phyloP scores from a whole-genome alignment of 352 stramenopile genomes.

The Globisporangium orthogonon region DNA sequence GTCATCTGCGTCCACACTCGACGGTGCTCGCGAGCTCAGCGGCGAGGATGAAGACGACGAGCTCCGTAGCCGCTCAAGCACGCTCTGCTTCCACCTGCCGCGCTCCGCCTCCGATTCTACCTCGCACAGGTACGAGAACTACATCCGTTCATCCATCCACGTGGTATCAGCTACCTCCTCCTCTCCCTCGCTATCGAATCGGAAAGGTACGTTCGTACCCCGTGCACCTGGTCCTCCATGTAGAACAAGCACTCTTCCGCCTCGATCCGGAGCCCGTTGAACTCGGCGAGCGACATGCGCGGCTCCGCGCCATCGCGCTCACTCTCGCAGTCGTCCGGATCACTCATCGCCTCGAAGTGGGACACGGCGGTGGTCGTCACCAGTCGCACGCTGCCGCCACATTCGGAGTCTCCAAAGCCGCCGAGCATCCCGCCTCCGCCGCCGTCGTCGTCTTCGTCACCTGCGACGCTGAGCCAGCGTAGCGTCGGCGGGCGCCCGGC shows the following conservation, averaged over 20 bases:
- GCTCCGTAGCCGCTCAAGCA: background rate
- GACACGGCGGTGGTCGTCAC: slow-evolving; percentile 29
- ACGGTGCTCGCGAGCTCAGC: background rate
- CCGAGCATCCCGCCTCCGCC: slow-evolving; percentile 3
- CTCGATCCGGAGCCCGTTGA: slow-evolving; percentile 21
- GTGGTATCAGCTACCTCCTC: background rate
- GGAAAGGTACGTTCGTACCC: slow-evolving; percentile 3
- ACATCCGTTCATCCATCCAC: background rate
- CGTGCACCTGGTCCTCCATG: slow-evolving; percentile 28
- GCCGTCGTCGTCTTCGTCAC: slow-evolving; percentile 22
- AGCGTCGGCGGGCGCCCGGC: slow-evolving; percentile 13
- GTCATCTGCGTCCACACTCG: background rate
- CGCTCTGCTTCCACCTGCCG: slow-evolving; percentile 5
- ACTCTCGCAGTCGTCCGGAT: slow-evolving; percentile 10
- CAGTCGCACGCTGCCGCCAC: slow-evolving; percentile 1
- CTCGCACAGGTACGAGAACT: slow-evolving; percentile 16
- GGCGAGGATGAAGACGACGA: background rate
- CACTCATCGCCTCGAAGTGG: slow-evolving; percentile 35
- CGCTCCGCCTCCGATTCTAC: slow-evolving; percentile 14
- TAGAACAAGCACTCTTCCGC: slow-evolving; percentile 35
- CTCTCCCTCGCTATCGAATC: background rate
- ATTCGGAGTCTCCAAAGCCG: background rate
- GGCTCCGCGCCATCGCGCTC: slow-evolving; percentile 1
- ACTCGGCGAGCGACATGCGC: slow-evolving; percentile 10
- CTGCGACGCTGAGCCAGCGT: slow-evolving; percentile 36